Conservation (phyloP, 2,329 filamentous ascomycete species). For the Shiraia bambusicola region DNA sequence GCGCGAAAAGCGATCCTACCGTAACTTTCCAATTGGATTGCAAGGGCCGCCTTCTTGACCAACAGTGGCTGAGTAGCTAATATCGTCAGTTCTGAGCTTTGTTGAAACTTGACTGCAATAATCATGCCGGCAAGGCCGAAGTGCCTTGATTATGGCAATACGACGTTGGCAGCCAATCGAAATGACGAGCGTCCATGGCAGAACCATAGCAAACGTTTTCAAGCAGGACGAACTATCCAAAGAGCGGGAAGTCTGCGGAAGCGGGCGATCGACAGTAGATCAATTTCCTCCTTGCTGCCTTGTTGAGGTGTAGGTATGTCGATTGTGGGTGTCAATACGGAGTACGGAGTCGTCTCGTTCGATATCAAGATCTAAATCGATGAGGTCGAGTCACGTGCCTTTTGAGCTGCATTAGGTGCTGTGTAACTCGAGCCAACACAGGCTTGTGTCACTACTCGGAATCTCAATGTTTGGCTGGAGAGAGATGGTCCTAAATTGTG, state of each 20-base stretch:
- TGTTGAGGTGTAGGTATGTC: too few relatives aligned
- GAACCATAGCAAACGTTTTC: not conserved
- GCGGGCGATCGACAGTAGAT: not conserved
- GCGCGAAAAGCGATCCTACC: conserved; percentile 8
- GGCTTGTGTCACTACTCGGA: too few relatives aligned
- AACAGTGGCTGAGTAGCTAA: conserved; percentile 13
- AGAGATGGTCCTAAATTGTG: too few relatives aligned
- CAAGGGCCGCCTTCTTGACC: conserved; percentile 1
- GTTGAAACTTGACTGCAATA: conserved; percentile 1
- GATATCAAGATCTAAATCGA: not conserved
- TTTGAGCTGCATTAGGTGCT: too few relatives aligned
- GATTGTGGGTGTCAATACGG: not conserved
- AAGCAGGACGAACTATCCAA: conserved; percentile 1
- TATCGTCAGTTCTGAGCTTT: conserved; percentile 1
- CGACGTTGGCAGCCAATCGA: not conserved
- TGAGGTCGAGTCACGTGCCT: too few relatives aligned
- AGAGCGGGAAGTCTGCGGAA: conserved; percentile 1
- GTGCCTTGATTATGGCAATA: not conserved
- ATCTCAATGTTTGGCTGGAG: too few relatives aligned
- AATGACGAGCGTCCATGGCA: not conserved
- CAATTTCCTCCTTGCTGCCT: not conserved
- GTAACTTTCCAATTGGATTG: conserved; percentile 16
- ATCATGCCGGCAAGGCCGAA: conserved; percentile 13
- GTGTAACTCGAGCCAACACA: too few relatives aligned
- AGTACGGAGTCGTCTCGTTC: too few relatives aligned